Evolutionary conservation across 2,329 filamentous ascomycete species (phyloP).

Genomic region (Botrytis paeoniae): DNA sequence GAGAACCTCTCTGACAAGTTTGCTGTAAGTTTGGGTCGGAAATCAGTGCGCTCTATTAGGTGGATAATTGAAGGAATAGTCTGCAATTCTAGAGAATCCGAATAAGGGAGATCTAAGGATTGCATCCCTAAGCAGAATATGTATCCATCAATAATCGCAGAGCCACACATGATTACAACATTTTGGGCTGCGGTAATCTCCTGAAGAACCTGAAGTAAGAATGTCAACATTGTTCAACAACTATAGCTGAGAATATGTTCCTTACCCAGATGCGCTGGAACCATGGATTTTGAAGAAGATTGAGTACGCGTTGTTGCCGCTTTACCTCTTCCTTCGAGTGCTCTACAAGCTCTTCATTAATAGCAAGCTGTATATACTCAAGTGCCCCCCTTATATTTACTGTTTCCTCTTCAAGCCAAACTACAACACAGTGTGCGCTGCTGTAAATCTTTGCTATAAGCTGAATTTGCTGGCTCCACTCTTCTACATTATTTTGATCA

Average conservation of each 20-base stretch:
- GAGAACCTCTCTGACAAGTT: accelerated
- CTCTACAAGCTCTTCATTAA: accelerated
- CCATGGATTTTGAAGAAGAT: not conserved
- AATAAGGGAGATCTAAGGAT: accelerated
- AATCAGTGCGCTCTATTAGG: accelerated
- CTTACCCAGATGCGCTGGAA: not conserved
- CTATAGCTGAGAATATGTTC: not conserved
- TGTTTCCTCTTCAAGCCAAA: not conserved
- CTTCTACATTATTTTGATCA: accelerated
- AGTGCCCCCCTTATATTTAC: not conserved
- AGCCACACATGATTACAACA: not conserved
- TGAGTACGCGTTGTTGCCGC: accelerated
- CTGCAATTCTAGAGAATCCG: too few species aligned
- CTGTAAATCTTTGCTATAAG: not conserved
- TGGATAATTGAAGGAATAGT: too few species aligned
- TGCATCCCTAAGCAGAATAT: not conserved
- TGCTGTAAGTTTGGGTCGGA: not conserved
- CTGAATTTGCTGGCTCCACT: not conserved
- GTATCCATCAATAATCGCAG: not conserved
- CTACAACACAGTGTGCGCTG: accelerated
- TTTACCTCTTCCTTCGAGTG: not conserved
- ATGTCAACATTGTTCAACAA: too few species aligned
- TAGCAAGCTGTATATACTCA: not conserved
- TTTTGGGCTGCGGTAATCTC: not conserved
- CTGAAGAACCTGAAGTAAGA: not conserved